Conservation (phyloP, 1,284 basidiomycete species). For the Irpex rosettiformis region DNA sequence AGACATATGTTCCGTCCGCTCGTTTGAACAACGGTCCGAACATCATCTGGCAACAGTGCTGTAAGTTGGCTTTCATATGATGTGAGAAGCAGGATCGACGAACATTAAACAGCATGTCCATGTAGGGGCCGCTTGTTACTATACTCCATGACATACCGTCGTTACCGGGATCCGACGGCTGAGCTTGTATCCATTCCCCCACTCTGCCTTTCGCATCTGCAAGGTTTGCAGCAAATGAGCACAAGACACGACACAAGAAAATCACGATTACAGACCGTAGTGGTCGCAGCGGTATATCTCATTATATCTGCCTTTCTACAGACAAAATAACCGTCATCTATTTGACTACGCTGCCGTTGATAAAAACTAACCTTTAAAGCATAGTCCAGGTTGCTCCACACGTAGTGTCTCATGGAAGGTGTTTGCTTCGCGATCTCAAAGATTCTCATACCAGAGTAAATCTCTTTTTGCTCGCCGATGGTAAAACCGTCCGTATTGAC, state of each 20-base stretch:
- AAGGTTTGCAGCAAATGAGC: not conserved
- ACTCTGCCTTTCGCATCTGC: constrained; percentile 42
- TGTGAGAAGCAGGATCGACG: constrained; percentile 12
- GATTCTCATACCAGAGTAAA: constrained; percentile 39
- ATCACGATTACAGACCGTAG: constrained; percentile 17
- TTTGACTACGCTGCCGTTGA: not conserved
- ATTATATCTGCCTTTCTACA: constrained; percentile 24
- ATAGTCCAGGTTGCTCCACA: constrained; percentile 44
- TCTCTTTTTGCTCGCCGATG: constrained; percentile 41
- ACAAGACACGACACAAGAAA: too few species aligned
- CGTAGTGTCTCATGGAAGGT: constrained; percentile 34
- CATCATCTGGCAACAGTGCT: constrained; percentile 23
- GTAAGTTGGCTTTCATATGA: not conserved
- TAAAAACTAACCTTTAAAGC: constrained; percentile 33
- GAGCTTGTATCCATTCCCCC: constrained; percentile 38
- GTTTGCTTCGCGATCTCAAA: constrained; percentile 41
- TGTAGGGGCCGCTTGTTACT: constrained; percentile 31
- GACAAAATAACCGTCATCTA: not conserved
- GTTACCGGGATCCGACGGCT: constrained; percentile 36
- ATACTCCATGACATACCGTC: constrained; percentile 32
- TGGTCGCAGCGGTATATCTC: constrained; percentile 33
- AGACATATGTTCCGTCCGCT: constrained; percentile 40
- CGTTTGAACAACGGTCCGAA: constrained; percentile 36
- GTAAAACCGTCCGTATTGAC: constrained; percentile 47
- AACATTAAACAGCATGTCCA: constrained; percentile 31